Evolutionary conservation across 2,329 filamentous ascomycete genomes (phyloP), one percentile per base, ranked within the genome.

Genomic region (Dendrostoma leiphaemia): DNA sequence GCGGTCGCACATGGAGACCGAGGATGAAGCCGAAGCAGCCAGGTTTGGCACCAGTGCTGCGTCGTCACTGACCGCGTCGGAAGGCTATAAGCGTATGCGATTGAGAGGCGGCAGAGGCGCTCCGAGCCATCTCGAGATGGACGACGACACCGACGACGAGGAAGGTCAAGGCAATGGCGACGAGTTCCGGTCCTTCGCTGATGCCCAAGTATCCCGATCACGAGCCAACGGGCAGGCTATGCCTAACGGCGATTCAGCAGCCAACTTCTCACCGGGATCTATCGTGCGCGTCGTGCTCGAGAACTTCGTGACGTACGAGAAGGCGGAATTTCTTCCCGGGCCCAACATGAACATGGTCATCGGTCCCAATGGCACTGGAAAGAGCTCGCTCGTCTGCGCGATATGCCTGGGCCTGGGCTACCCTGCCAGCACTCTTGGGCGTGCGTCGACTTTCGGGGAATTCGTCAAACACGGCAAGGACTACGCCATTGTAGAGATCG

Each of bases 331-430:
- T 70, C 84, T 88, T 55, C 91, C 91, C 12, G 94, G 94, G 0
- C 93, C 94, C 1, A 93, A 90, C 67, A 72, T 99, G 65, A 99
- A 99, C 69, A 97, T 99, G 93, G 87, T 99, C 50, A 96, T 99
- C 62, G 94, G 94, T 0, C 94, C 94, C n/a, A 99, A 99, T 65
- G 94, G 94, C 31, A 97, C 94, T 0, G 94, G 94, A 52, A 99
- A 99, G 73, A 97, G 93, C 72, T 97, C 94, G 0, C 79, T 99
- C 24, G 93, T 99, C 40, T 99, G 94, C 71, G 94, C 94, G 41
- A 96, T 99, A 62, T 97, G 94, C 66, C 74, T 99, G 13, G 94
- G 94, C 2, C 75, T 99, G 24, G 94, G 94, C 45, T 97, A 88
- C 78, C 82, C 84, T 29, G 85, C 92, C 23, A 83, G 87, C 70